phyloP scores from a whole-genome alignment of 305 asterid genomes.

The Striga hermonthica region DNA sequence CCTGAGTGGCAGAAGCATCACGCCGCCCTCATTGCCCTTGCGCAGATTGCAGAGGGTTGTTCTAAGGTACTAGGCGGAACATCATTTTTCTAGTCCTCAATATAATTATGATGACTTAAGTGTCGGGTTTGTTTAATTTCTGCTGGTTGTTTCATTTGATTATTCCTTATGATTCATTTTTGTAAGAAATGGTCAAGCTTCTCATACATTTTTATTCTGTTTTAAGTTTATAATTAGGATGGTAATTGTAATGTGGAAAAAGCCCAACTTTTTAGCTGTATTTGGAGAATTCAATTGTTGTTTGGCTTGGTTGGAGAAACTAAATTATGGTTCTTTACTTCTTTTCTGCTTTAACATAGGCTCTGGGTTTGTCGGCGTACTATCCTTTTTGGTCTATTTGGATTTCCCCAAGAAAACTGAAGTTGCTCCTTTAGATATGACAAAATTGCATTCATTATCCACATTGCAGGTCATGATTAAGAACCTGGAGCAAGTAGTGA shows the following conservation, averaged over 20 bases:
- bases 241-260: too few species aligned
- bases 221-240: too few species aligned
- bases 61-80: not conserved
- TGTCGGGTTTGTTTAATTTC: not conserved
- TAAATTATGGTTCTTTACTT: conserved; percentile 3
- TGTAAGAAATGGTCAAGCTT: not conserved
- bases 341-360: not conserved
- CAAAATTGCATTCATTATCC: conserved; percentile 4
- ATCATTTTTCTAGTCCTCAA: not conserved
- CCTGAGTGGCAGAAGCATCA: conserved; percentile 96
- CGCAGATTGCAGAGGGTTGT: conserved; percentile 93
- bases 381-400: conserved; percentile 17
- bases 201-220: too few species aligned
- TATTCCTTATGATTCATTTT: not conserved
- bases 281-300: too few species aligned
- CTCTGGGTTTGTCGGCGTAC: conserved; percentile 19
- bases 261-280: too few species aligned
- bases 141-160: not conserved
- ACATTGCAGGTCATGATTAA: conserved; percentile 68
- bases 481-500: conserved; percentile 80
- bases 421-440: conserved; percentile 9
- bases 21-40: conserved; percentile 85
- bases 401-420: conserved; percentile 5
- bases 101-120: not conserved
- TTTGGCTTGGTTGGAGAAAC: not conserved